Base-by-base conservation (phyloP, 192 early-diverging fungal species). In the Coemansia sp. region DNA sequence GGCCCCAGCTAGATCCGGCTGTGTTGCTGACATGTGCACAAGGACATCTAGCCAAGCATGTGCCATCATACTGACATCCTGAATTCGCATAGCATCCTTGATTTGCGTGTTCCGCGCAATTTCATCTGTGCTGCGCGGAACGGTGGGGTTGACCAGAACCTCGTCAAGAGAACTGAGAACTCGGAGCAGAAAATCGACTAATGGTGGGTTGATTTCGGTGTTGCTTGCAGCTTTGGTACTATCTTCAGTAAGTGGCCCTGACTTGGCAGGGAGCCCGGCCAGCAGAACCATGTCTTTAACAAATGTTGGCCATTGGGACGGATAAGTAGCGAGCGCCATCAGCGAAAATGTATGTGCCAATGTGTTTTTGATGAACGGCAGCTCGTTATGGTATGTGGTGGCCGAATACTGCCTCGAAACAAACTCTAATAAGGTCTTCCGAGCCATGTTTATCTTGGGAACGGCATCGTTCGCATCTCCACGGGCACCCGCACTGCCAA, bases 41-140 rank as follows among this genome's bases (percentile, higher is more conserved):
- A 98, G 71, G 16, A 96, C 71, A 26, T 86, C 88, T 50, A 89
- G 89, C 94, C 94, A 96, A 12, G 77, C 86, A 16, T 86, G 84
- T 9, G 91, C 84, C 59, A 98, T 83, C 49, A 76, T 75, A 16
- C 86, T 86, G 52, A 95, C 89, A 50, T 93, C 91, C 54, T 86
- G 84, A 50, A 90, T 85, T 39, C 96, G 87, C 95, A 98, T 96
- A 12, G 82, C 79, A 67, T 98, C 96, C 81, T 98, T 98, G 73
- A 97, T 91, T 45, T 83, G 72, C 19, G 89, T 92, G 74, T 96
- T 97, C 40, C 90, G 84, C 6, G 83, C 82, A 12, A 86, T 71
- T 57, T 94, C 89, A 37, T 89, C 88, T 53, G 86, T 70, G 41
- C 82, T 70, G 18, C 93, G 87, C 15, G 86, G 86, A 39, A 92